These are phyloP conservation scores for Penicillium lagena DNA, from an alignment of 495 filamentous ascomycete genomes.

Conservation along the genomic window DNA sequence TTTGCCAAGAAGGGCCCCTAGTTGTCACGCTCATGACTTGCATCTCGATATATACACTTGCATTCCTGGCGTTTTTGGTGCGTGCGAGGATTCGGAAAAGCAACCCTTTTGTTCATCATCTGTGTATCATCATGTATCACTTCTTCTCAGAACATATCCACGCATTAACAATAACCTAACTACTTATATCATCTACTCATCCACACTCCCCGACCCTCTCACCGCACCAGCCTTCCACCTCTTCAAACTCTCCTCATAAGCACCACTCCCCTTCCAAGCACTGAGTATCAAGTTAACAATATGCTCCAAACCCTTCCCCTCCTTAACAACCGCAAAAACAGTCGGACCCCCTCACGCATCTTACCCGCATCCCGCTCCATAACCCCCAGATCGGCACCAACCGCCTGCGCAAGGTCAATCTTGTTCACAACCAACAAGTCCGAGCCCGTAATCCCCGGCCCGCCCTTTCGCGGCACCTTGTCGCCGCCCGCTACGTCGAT, in stretches of 20 bases:
- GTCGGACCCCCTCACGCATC: constrained; percentile 94
- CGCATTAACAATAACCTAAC: background rate
- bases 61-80: constrained; percentile 26
- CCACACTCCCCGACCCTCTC: constrained; percentile 36
- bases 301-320: constrained; percentile 73
- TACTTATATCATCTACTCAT: constrained; percentile 16
- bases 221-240: constrained; percentile 47
- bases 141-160: background rate
- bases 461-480: constrained; percentile 93
- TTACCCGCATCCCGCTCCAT: constrained; percentile 94
- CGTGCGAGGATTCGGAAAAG: background rate
- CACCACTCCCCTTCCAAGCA: constrained; percentile 86
- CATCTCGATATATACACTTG: constrained; percentile 10
- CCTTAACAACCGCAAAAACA: constrained; percentile 96
- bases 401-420: constrained; percentile 84
- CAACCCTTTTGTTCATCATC: constrained; percentile 1
- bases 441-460: constrained; percentile 91
- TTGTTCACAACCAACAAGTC: constrained; percentile 94
- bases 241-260: constrained; percentile 50
- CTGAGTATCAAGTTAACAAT: constrained; percentile 85
- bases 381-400: constrained; percentile 84
- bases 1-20: constrained; percentile 53
- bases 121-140: constrained; percentile 15
- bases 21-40: constrained; percentile 14
- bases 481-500: constrained; percentile 97